Evolutionary conservation across 164 flowering plant species (phyloP), one percentile per base, ranked within the genome.

Genomic region (Chimonanthus salicifolius): DNA sequence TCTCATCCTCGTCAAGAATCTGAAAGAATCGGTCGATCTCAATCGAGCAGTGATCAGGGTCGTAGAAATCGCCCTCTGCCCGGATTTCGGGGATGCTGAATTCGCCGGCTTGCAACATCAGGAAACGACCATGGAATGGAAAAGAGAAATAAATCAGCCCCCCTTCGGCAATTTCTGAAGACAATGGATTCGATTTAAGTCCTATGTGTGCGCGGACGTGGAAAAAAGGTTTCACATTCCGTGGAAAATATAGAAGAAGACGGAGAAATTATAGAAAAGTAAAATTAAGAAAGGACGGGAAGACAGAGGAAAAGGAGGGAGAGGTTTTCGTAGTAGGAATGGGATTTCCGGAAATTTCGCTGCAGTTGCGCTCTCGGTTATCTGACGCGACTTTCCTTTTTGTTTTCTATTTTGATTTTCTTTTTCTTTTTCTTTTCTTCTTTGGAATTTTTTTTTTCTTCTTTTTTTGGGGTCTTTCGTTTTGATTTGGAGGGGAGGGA

Each of bases 51-150:
- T 74, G 62, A 13, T 75, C 83, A 62, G 67, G 62, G 20, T 71
- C 47, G 4, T 43, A n/a, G 15, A 64, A 49, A 49, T 43, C 71
- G 16, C 33, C 70, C 16, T 16, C 68, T 3, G 58, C 49, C 75
- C 65, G 63, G 5, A 21, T 54, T 20, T 64, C 64, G 21, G 71
- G 64, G 58, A 69, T 71, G 58, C 72, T 44, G n/a, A 71, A 62
- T 18, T 67, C 81, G 49, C 76, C 78, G 5, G 83, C 47, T 69
- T 68, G 70, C 78, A 81, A 76, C 81, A 81, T 81, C 74, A 62
- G 60, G 51, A 64, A 16, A 64, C 46, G 45, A 47, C 20, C 77
- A 71, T 78, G 51, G 51, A 49, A 5, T 49, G 51, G 51, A 9
- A 9, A 49, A 49, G 51, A 49, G 9, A 49, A 33, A 33, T 33